Evolutionary conservation across 73 alveolate species (phyloP), one percentile per base, ranked within the genome.

Genomic region (Stentor coeruleus): DNA sequence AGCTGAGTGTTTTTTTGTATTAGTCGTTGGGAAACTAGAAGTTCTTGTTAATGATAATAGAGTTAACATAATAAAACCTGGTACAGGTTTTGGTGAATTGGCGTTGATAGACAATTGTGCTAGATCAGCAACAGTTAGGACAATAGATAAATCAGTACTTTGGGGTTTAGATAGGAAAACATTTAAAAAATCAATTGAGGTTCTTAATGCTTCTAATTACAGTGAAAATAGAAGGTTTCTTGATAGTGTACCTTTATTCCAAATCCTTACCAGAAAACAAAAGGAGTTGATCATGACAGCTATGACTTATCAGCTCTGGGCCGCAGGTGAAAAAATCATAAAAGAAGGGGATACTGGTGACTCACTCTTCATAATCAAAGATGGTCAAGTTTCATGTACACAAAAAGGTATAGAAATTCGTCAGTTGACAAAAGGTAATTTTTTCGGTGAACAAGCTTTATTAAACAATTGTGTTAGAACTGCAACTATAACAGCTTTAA

Each of bases 371-470:
- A 66, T 66, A 37, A 66, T 66, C n/a, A 20, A 66, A 66, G 79
- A 66, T 28, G 95, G 95, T 4, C 85, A 85, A 85, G 95, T 89
- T 0, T 84, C 77, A 59, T 83, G 85, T 11, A 74, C 49, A 74
- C 82, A 79, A 42, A 83, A 59, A 60, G 77, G 38, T 57, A 74
- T 74, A 41, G 80, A 80, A 74, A 81, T 89, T 58, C 57, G 92
- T 37, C 75, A 86, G n/a, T 57, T 89, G 59, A 89, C 89, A 79
- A 40, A 87, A 20, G 81, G 80, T 82, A 93, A 89, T 40, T 89
- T 85, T 89, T 89, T 89, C 39, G 95, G 95, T 0, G 95, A 89
- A 81, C 83, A 88, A 82, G 87, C 93, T 30, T 55, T 89, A 49
- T 80, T 89, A 80, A 59, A 84, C 39, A 58, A 84, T 36, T 86